Base-by-base conservation (phyloP, 352 stramenopile species). In the Elongisporangium undulatum region DNA sequence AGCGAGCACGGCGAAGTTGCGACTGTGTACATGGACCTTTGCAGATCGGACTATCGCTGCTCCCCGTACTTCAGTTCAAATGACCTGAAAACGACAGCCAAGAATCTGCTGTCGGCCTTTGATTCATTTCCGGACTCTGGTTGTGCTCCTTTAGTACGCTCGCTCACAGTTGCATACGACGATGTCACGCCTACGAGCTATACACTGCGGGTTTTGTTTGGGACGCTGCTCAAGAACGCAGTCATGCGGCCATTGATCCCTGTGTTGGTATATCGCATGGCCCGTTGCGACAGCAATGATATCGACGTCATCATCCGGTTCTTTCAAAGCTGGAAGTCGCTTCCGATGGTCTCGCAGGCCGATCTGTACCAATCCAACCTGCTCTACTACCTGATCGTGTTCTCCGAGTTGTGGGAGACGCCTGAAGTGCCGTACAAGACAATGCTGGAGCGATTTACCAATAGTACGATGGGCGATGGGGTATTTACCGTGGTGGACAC, bases 321-420 rank as follows among this genome's bases (percentile, higher is more conserved):
- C 10, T 63, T 75, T 19, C 56, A 59, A 9, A 38, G 34, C 34
- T 45, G 9, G 10, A 12, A 12, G 4, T 15, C 24, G 3, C n/a
- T 70, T 19, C 52, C 62, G n/a, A 1, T 63, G 4, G 3, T 20
- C 0, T 56, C n/a, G 20, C 29, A 79, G 49, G 75, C 77, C 20
- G 41, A 52, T 13, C 62, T 51, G 0, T 71, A 66, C 23, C 15
- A 59, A n/a, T 80, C 72, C 2, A 70, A 51, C 1, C 57, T 84
- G 16, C 61, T 82, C 3, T 78, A 85, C 55, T 66, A 84, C 39
- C 61, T 84, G 16, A 65, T 87, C 16, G 66, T 72, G 4, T 79
- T 72, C 51, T 85, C 75, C 0, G 77, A 87, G 50, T 74, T 84
- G 61, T 87, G 76, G 73, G 73, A 82, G 17, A 67, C 16, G 13